phyloP scores from a whole-genome alignment of 306 rosid genomes.

The Citrullus colocynthis region DNA sequence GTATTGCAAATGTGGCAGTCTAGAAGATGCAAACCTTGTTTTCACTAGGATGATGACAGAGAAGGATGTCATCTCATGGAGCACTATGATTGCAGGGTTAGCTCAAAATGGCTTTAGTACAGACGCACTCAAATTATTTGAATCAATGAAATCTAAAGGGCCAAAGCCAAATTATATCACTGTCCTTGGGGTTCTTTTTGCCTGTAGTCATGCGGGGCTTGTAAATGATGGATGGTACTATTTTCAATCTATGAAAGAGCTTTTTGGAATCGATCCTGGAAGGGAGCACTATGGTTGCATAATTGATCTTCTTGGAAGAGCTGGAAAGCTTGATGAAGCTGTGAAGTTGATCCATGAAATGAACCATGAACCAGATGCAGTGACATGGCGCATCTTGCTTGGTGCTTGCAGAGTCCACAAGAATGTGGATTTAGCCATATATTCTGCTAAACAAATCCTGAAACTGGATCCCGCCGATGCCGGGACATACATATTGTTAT shows the following conservation, averaged over 20 bases:
- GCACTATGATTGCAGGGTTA: slow-evolving; percentile 83
- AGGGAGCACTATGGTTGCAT: slow-evolving; percentile 79
- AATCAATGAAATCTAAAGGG: slow-evolving; percentile 47
- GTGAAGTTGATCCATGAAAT: slow-evolving; percentile 53
- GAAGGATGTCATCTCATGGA: slow-evolving; percentile 88
- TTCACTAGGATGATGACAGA: slow-evolving; percentile 35
- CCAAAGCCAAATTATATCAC: slow-evolving; percentile 66
- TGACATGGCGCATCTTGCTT: slow-evolving; percentile 76
- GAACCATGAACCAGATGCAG: slow-evolving; percentile 64
- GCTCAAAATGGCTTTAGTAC: slow-evolving; percentile 81
- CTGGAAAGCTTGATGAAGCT: slow-evolving; percentile 67
- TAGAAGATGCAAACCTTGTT: slow-evolving; percentile 55
- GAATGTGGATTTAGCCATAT: slow-evolving; percentile 54
- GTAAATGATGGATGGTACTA: slow-evolving; percentile 56
- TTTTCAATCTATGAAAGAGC: slow-evolving; percentile 62
- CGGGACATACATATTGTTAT: slow-evolving; percentile 67
- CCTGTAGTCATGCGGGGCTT: slow-evolving; percentile 92
- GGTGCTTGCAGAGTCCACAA: slow-evolving; percentile 70
- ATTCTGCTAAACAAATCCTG: slow-evolving; percentile 61
- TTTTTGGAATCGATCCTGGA: slow-evolving; percentile 54
- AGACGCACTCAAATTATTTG: slow-evolving; percentile 59
- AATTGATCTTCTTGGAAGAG: slow-evolving; percentile 91
- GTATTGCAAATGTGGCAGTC: slow-evolving; percentile 82
- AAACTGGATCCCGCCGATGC: slow-evolving; percentile 58
- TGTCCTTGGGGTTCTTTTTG: slow-evolving; percentile 77